phyloP scores from a whole-genome alignment of 371 early-diverging fungal species.

The Blyttiomyces sp. region DNA sequence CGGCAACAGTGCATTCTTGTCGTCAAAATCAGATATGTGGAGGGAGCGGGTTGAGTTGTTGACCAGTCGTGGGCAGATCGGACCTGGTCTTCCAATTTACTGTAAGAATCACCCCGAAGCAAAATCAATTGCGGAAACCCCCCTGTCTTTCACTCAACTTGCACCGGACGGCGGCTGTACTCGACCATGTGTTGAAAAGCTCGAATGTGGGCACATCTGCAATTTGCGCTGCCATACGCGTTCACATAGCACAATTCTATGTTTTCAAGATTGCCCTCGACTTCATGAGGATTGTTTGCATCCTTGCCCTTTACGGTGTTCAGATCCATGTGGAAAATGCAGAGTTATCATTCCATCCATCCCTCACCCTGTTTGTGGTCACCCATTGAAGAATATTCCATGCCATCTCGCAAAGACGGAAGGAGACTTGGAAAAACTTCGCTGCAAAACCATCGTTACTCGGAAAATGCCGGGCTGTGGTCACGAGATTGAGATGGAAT shows the following conservation, averaged over 20 bases:
- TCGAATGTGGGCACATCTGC: conserved; percentile 30
- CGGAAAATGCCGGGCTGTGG: no score
- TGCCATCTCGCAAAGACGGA: conserved; percentile 6
- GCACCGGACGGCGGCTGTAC: conserved; percentile 30
- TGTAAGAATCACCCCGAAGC: conserved; percentile 38
- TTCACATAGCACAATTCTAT: conserved; percentile 36
- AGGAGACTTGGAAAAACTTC: no score
- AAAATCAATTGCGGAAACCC: conserved; percentile 26
- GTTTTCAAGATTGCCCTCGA: conserved; percentile 42
- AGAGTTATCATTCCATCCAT: conserved; percentile 2
- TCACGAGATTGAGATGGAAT: no score
- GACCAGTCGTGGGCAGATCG: conserved; percentile 40
- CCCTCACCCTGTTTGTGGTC: conserved; percentile 18
- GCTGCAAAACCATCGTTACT: no score
- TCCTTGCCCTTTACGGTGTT: conserved; percentile 44
- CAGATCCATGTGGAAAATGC: conserved; percentile 48
- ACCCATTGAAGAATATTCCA: neutral
- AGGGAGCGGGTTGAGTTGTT: conserved; percentile 10
- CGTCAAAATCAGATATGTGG: conserved; percentile 58
- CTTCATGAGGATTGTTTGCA: conserved; percentile 41
- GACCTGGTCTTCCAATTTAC: conserved; percentile 35
- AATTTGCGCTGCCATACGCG: conserved; percentile 49
- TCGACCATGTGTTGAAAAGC: conserved; percentile 13
- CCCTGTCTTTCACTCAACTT: conserved; percentile 11
- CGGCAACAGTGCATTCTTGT: conserved; percentile 59